Evolutionary conservation across 2,329 filamentous ascomycete genomes (phyloP).

Genomic region (Claviceps pazoutovae): DNA sequence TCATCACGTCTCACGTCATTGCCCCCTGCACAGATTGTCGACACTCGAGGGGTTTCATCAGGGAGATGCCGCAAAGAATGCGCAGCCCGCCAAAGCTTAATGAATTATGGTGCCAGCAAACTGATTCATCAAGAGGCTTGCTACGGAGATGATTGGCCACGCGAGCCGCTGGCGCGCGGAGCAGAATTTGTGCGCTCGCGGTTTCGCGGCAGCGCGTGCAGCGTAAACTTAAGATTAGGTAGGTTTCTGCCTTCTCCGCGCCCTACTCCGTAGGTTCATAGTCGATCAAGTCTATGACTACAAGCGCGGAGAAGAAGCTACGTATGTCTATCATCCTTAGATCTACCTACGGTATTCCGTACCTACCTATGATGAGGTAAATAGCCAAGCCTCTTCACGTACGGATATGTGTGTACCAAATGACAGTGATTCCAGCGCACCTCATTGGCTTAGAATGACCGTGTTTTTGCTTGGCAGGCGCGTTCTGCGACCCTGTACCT

Average conservation of each 20-base stretch:
- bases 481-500: neutral
- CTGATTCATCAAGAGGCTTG: neutral
- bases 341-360: no score
- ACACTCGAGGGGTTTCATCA: neutral
- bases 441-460: neutral
- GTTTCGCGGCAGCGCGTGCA: neutral
- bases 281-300: no score
- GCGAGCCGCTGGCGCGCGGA: no score
- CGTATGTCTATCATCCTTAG: no score
- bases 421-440: neutral
- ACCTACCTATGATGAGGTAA: no score
- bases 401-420: no score
- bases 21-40: neutral
- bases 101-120: neutral
- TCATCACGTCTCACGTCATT: neutral
- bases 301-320: no score
- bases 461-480: neutral
- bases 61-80: neutral
- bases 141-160: neutral
- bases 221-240: neutral
- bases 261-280: no score
- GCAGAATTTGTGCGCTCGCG: no score
- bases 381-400: neutral
- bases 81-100: neutral
- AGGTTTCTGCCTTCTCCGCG: neutral